phyloP scores from a whole-genome alignment of 2,329 filamentous ascomycete species.

The Aspergillus fijiensis region DNA sequence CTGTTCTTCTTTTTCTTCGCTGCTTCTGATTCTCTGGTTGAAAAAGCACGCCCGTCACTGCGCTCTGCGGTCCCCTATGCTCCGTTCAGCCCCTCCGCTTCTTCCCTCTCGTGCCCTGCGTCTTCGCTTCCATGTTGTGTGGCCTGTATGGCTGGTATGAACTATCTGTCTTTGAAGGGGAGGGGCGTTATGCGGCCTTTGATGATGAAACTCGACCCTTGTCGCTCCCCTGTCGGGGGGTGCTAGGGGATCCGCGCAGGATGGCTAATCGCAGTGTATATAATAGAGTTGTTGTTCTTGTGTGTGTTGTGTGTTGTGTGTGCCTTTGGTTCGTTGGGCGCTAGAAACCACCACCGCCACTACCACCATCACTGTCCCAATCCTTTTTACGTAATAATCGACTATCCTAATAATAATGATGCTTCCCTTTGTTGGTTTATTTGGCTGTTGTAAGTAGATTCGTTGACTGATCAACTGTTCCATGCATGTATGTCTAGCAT shows the following conservation, averaged over 20 bases:
- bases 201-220: background rate
- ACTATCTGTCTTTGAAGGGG: constrained; percentile 11
- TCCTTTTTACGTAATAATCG: constrained; percentile 32
- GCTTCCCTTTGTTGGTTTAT: background rate
- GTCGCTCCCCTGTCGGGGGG: constrained; percentile 19
- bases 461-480: too few relatives aligned
- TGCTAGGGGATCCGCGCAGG: constrained; percentile 24
- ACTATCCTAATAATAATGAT: constrained; percentile 27
- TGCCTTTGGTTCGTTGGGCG: constrained; percentile 21
- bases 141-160: constrained; percentile 18
- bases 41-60: constrained; percentile 19
- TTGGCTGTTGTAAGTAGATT: too few relatives aligned
- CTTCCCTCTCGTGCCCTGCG: background rate
- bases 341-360: constrained; percentile 20
- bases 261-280: constrained; percentile 32
- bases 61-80: constrained; percentile 5
- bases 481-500: background rate
- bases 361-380: background rate
- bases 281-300: constrained; percentile 29
- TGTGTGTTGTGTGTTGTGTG: constrained; percentile 18
- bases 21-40: constrained; percentile 9
- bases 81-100: constrained; percentile 5
- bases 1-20: constrained; percentile 9
- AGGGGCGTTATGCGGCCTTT: constrained; percentile 17
- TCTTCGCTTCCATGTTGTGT: constrained; percentile 8